A percentile compares a stretch with the other conserved stretches of the same genome.
phyloP scores from a whole-genome alignment of 805 yeast species.

The Saccharomycopsis javanensis region DNA sequence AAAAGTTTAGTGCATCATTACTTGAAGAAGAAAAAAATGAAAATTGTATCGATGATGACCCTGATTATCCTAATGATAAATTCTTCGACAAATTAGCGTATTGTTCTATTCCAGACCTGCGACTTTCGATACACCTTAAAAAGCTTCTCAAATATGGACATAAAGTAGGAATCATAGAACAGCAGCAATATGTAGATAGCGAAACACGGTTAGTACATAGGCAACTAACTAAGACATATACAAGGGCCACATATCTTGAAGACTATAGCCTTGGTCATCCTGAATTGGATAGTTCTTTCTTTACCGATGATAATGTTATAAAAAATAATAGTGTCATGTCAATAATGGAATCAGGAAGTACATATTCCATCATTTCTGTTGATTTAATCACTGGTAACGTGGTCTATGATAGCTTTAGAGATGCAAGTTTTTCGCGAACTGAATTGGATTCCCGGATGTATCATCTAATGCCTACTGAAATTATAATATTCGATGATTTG shows the following conservation, averaged over 20 bases:
- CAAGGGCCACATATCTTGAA: constrained; percentile 77
- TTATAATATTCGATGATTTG: constrained; percentile 38
- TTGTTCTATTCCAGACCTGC: constrained; percentile 72
- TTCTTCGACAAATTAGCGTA: constrained; percentile 59
- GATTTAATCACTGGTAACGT: constrained; percentile 72
- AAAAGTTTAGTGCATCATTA: constrained; percentile 37
- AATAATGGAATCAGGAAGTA: constrained; percentile 1
- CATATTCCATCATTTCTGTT: constrained; percentile 47
- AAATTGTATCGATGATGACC: neutral
- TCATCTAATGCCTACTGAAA: constrained; percentile 72
- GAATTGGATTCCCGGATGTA: constrained; percentile 65
- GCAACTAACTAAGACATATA: constrained; percentile 59
- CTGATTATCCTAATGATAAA: constrained; percentile 35
- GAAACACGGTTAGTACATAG: constrained; percentile 75
- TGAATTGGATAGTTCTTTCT: constrained; percentile 20
- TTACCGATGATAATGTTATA: constrained; percentile 24
- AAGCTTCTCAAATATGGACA: constrained; percentile 60
- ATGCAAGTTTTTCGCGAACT: constrained; percentile 38
- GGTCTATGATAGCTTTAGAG: constrained; percentile 60
- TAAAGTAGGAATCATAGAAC: constrained; percentile 83
- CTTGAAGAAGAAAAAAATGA: neutral
- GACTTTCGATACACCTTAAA: constrained; percentile 68
- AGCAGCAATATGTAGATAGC: constrained; percentile 27
- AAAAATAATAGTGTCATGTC: constrained; percentile 17
- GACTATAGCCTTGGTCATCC: constrained; percentile 6